Evolutionary conservation across 345 rosid species (phyloP), one percentile per base, ranked within the genome.

Genomic region (Alliaria petiolata): DNA sequence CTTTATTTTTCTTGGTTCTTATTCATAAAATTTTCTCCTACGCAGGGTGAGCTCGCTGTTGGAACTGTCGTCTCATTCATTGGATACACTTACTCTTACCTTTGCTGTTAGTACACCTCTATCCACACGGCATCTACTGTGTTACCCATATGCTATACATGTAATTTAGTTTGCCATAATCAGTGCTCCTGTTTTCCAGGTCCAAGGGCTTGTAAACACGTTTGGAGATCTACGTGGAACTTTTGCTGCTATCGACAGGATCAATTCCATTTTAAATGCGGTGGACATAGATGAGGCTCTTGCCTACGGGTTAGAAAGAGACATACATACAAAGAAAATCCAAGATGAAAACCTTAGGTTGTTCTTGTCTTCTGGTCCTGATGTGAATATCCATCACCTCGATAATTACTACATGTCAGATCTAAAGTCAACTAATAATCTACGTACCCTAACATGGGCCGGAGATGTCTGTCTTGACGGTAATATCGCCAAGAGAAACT

Each of bases 191-290:
- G 36, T 39, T 8, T 75, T 26, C 58, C 81, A 93, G 97, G 98
- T 93, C 69, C 98, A 93, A 91, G 96, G 98, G 40, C 82, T 93
- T 60, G 97, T 93, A 58, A 89, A 93, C 85, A 87, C 97, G 20
- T 83, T 87, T 69, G 98, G 98, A 73, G 98, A 93, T 83, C 92
- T 93, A 70, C 98, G 95, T 55, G 97, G 91, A 42, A 50, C 87
- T 64, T 78, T 93, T 74, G 91, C 98, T 81, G 91, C 95, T 30
- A 84, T 89, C 59, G 98, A 90, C 78, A 85, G 97, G 79, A 90
- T 93, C 71, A 93, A 90, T 52, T 83, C 97, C 70, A 83, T 93
- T 74, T 62, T 93, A 54, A 84, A 93, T 35, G 82, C 85, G 17
- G 83, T 84, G 73, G 97, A 87, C 77, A 82, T 85, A 67, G 98